These are phyloP conservation scores for Cyclospora cayetanensis DNA, from an alignment of 169 alveolate genomes.

Conservation along the genomic window DNA sequence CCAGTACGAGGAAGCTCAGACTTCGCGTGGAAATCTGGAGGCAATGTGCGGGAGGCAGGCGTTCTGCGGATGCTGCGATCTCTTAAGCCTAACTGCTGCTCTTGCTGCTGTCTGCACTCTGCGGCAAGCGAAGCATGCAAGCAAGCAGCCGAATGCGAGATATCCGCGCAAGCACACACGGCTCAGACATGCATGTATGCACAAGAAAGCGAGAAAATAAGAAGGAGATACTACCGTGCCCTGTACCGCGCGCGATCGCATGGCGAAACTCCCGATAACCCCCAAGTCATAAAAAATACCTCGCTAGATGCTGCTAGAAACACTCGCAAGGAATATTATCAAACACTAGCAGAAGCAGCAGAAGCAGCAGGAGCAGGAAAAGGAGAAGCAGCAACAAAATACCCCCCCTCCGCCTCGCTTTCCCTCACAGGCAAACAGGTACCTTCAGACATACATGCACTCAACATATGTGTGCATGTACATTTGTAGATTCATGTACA, in stretches of 20 bases:
- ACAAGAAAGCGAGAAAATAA: not conserved
- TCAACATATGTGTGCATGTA: too few species aligned
- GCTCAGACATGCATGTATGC: not conserved
- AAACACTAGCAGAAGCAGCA: too few species aligned
- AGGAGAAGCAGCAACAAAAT: too few species aligned
- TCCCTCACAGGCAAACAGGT: too few species aligned
- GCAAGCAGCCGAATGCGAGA: not conserved
- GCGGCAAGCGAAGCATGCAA: not conserved
- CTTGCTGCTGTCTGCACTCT: slow-evolving; percentile 67
- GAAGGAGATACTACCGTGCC: not conserved
- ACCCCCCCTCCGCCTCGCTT: too few species aligned
- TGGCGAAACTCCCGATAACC: not conserved
- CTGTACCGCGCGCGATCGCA: not conserved
- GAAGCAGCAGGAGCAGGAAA: too few species aligned
- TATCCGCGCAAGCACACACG: not conserved
- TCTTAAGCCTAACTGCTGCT: slow-evolving; percentile 55
- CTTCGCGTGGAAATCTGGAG: not conserved
- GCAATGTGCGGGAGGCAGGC: not conserved
- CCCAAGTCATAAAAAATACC: not conserved
- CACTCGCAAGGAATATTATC: too few species aligned
- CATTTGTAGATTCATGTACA: not conserved
- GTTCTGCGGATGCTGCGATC: slow-evolving; percentile 46
- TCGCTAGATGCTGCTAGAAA: not conserved
- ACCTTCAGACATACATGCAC: too few species aligned
- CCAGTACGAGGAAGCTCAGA: not conserved